These are phyloP conservation scores for Eremomyces bilateralis DNA, from an alignment of 495 filamentous ascomycete species.

Conservation along the genomic window DNA sequence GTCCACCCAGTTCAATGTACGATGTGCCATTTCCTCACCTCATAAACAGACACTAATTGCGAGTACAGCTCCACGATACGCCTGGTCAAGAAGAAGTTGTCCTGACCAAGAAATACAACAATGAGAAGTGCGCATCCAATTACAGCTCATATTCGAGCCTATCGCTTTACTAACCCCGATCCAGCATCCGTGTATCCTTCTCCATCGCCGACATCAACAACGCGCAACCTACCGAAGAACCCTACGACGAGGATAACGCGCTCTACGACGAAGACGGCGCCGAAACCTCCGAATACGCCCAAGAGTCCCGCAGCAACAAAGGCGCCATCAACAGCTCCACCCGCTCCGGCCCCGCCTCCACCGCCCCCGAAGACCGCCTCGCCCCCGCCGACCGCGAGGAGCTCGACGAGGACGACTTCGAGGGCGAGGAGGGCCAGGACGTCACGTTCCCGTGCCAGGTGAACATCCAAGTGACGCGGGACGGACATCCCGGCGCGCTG, in stretches of 20 bases:
- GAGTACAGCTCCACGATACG: conserved; percentile 44
- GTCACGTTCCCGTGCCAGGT: conserved; percentile 59
- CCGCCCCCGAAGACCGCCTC: conserved; percentile 34
- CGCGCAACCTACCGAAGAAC: conserved; percentile 38
- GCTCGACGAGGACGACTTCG: conserved; percentile 20
- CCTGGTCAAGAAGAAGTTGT: conserved; percentile 72
- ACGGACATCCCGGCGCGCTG: conserved; percentile 47
- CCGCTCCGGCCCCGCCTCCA: conserved; percentile 28
- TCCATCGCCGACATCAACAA: conserved; percentile 77
- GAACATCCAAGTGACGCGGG: conserved; percentile 72
- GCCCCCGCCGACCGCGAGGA: conserved; percentile 35
- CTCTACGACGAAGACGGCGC: conserved; percentile 23
- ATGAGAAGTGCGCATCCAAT: conserved; percentile 50
- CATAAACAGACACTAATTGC: not conserved
- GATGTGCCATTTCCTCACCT: too few relatives aligned
- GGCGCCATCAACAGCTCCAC: conserved; percentile 12
- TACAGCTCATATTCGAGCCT: conserved; percentile 3
- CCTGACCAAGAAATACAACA: conserved; percentile 59
- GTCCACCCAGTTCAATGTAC: conserved; percentile 36
- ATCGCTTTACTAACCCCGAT: conserved; percentile 7
- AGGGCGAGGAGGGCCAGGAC: conserved; percentile 22
- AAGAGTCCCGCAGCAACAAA: not conserved
- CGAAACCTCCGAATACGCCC: conserved; percentile 11
- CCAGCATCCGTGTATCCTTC: conserved; percentile 80
- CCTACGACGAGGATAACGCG: conserved; percentile 21